Conservation (phyloP, 768 basidiomycete species). For the Porpolomopsis calyptriformis region DNA sequence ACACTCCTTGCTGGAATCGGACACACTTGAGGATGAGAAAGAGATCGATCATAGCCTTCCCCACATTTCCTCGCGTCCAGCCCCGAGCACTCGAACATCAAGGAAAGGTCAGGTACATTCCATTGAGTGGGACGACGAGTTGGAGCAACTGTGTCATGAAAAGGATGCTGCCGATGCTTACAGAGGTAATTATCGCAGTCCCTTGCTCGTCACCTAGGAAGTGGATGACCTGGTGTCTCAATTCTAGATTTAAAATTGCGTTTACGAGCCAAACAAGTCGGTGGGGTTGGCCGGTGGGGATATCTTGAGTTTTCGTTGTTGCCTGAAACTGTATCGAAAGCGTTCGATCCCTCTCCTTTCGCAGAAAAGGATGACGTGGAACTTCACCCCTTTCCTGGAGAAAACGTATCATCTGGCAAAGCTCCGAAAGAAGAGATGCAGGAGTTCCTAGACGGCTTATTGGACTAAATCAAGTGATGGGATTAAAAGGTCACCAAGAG, state of each 20-base stretch:
- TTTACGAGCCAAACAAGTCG: slow-evolving; percentile 44
- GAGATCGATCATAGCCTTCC: slow-evolving; percentile 51
- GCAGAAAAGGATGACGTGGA: slow-evolving; percentile 28
- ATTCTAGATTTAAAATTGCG: slow-evolving; percentile 51
- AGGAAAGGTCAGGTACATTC: slow-evolving; percentile 55
- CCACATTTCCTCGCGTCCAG: slow-evolving; percentile 33
- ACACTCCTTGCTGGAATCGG: slow-evolving; percentile 13
- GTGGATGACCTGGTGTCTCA: neutral
- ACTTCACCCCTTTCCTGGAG: slow-evolving; percentile 45
- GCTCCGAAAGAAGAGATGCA: slow-evolving; percentile 52
- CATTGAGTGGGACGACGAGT: slow-evolving; percentile 59
- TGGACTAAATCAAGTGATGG: no score
- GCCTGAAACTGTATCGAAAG: no score
- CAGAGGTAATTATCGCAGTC: slow-evolving; percentile 40
- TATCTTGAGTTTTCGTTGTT: no score
- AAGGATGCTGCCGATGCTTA: slow-evolving; percentile 68
- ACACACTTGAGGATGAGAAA: slow-evolving; percentile 35
- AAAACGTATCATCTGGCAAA: slow-evolving; percentile 21
- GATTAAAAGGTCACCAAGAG: no score
- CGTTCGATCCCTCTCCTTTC: slow-evolving; percentile 6
- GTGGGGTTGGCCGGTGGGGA: slow-evolving; percentile 28
- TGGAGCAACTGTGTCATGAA: slow-evolving; percentile 58
- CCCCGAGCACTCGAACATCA: slow-evolving; percentile 12
- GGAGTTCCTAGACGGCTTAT: slow-evolving; percentile 59
- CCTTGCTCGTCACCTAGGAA: neutral